Conservation (phyloP, 2,329 filamentous ascomycete genomes). For the Aspergillus arachidicola region DNA sequence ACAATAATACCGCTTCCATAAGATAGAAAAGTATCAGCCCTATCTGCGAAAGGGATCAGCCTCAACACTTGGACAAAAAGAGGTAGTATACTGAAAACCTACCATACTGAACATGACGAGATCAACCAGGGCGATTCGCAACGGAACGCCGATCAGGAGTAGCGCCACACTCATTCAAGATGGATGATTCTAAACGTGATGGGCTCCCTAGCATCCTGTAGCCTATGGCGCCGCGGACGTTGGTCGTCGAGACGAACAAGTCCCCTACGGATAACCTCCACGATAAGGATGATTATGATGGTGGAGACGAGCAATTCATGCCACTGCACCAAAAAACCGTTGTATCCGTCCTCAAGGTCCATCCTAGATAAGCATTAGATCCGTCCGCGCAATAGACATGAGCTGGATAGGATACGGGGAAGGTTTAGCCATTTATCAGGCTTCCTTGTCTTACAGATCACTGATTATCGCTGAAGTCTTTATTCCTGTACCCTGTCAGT, state of each 20-base stretch:
- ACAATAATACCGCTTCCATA: neutral
- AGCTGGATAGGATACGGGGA: neutral
- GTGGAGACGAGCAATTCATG: neutral
- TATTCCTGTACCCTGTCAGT: neutral
- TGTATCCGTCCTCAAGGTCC: neutral
- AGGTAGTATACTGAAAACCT: neutral
- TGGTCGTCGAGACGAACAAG: neutral
- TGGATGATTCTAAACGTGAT: neutral
- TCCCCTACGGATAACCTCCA: neutral
- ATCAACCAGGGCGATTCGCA: neutral
- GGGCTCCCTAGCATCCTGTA: neutral
- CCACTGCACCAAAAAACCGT: neutral
- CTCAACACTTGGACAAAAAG: neutral
- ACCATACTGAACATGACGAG: neutral
- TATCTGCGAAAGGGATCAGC: neutral
- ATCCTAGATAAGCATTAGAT: neutral
- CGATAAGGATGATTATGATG: neutral
- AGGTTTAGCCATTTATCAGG: neutral
- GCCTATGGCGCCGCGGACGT: neutral
- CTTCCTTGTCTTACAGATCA: neutral
- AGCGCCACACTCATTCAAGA: neutral
- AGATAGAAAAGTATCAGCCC: neutral
- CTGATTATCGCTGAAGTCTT: neutral
- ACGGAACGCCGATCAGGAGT: neutral
- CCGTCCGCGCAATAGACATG: neutral